Evolutionary conservation across 2,329 filamentous ascomycete genomes (phyloP).

Genomic region (Hymenoscyphus infarciens): DNA sequence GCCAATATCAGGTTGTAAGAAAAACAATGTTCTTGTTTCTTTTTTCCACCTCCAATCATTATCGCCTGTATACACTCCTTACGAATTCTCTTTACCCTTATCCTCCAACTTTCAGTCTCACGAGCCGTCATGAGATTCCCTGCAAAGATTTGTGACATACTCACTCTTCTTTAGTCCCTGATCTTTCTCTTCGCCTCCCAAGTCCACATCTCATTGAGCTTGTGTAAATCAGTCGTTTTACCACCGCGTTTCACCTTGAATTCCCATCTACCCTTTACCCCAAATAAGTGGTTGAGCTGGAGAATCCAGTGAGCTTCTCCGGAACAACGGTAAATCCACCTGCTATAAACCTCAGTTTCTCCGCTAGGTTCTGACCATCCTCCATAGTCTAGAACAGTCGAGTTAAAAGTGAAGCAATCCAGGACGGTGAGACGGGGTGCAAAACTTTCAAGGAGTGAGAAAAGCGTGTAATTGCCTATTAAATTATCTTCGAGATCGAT

Average conservation of each 20-base stretch:
- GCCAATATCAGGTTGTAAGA: not conserved
- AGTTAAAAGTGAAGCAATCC: not conserved
- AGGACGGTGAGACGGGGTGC: not conserved
- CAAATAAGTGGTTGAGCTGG: not conserved
- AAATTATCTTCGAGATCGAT: not conserved
- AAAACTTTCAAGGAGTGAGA: not conserved
- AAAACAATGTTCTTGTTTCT: too few relatives aligned
- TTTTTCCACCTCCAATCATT: not conserved
- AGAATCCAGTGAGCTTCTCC: not conserved
- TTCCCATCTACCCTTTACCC: not conserved
- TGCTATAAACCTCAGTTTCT: too few relatives aligned
- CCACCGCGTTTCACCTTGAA: not conserved
- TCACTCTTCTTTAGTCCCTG: not conserved
- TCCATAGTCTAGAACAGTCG: not conserved
- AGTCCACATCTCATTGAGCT: not conserved
- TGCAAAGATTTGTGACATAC: not conserved
- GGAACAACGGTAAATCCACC: too few relatives aligned
- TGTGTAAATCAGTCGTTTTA: not conserved
- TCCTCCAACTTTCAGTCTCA: not conserved
- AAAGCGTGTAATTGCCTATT: not conserved
- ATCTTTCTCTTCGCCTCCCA: not conserved
- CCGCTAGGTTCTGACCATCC: slow-evolving; percentile 10
- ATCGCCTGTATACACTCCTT: not conserved
- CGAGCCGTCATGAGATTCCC: not conserved
- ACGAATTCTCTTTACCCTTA: not conserved